Conservation (phyloP, 768 basidiomycete genomes). For the Cystobasidium onofrii region DNA sequence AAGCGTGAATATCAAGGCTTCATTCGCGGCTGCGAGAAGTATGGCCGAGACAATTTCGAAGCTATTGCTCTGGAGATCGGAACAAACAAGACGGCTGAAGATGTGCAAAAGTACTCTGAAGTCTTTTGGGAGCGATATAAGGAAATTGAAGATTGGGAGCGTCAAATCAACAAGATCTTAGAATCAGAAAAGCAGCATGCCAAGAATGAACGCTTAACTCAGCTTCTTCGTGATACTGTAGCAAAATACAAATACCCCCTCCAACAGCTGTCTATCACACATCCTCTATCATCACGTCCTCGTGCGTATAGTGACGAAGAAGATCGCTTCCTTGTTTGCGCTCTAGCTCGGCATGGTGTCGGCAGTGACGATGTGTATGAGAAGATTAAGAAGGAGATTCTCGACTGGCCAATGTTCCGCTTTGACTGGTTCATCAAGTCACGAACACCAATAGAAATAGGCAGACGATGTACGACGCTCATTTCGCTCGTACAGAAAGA, state of each 20-base stretch:
- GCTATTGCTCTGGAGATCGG: conserved; percentile 69
- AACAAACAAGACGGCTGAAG: conserved; percentile 64
- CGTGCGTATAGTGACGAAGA: conserved; percentile 96
- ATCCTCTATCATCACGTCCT: conserved; percentile 49
- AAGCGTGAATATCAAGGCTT: conserved; percentile 89
- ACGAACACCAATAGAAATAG: conserved; percentile 76
- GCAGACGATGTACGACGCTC: conserved; percentile 76
- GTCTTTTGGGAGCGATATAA: conserved; percentile 86
- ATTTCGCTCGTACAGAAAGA: conserved; percentile 89
- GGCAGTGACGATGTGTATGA: conserved; percentile 76
- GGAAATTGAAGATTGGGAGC: conserved; percentile 69
- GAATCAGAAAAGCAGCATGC: conserved; percentile 82
- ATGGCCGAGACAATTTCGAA: conserved; percentile 53
- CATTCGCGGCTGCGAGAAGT: conserved; percentile 63
- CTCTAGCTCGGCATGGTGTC: conserved; percentile 83
- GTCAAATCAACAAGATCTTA: conserved; percentile 71
- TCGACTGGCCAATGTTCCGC: conserved; percentile 90
- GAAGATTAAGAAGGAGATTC: conserved; percentile 88
- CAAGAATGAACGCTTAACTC: conserved; percentile 65
- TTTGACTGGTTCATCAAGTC: conserved; percentile 91
- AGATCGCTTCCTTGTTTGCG: conserved; percentile 85
- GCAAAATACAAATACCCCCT: conserved; percentile 76
- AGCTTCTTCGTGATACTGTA: conserved; percentile 73
- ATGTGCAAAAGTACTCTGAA: conserved; percentile 66
- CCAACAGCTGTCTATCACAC: conserved; percentile 93